Evolutionary conservation across 2,329 filamentous ascomycete genomes (phyloP), one percentile per base, ranked within the genome.

Genomic region (Colletotrichum sansevieriae): DNA sequence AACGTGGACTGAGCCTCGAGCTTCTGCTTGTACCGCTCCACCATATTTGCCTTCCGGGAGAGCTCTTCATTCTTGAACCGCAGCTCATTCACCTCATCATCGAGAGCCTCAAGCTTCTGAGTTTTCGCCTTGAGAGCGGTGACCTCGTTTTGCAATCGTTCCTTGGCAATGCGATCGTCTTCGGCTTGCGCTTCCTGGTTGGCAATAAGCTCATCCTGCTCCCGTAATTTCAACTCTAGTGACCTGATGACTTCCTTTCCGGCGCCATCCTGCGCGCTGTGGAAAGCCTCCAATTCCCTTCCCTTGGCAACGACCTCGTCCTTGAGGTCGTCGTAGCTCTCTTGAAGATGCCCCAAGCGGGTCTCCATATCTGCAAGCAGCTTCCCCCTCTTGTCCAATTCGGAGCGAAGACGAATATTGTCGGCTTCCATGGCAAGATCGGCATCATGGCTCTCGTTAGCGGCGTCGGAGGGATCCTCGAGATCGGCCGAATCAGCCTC

Each of bases 141-240:
- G 41, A 88, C 82, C 71, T 89, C 86, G 68, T 81, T 81, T 61
- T 81, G 77, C 37, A 87, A 75, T 29, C 78, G 81, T 49, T 82
- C 80, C 72, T 81, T 87, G 76, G 80, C 76, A 15, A 80, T 76
- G 18, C 80, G 79, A 70, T 85, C 78, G 37, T 85, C 82, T 65
- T 91, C 87, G 11, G 91, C 79, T 72, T 92, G 87, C 20, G 86
- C 85, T 76, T 95, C 92, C 72, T 93, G 87, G 25, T 84, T 86
- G 44, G 89, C 88, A 74, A 95, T 94, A 57, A 93, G 83, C 66
- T 91, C 85, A 76, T 93, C 90, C 74, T 92, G 89, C 73, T 93
- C 88, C 46, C 87, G 86, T 25, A 91, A 81, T 72, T 86, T 85
- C 49, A 81, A 80, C 72, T 90, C 83, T 72, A 91, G 80, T 68